Conservation (phyloP, 1,284 basidiomycete species). For the Ceratobasidium sp. region DNA sequence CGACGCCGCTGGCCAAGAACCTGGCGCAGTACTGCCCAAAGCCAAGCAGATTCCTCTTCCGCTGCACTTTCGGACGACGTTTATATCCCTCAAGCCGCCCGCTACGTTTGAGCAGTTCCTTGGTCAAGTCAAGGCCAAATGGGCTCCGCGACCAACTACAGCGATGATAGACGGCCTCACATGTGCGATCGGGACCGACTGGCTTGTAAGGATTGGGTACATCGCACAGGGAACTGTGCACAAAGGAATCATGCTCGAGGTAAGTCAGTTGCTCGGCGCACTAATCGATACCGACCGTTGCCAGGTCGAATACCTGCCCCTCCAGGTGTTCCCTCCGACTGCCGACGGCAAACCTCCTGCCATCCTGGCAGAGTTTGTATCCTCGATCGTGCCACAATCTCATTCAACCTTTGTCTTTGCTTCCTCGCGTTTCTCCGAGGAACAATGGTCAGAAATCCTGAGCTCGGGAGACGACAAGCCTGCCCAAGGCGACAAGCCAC, state of each 20-base stretch:
- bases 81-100: constrained; percentile 42
- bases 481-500: neutral
- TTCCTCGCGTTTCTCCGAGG: constrained; percentile 27
- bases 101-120: constrained; percentile 40
- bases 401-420: constrained; percentile 27
- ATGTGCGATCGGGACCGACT: constrained; percentile 35
- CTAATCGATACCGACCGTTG: neutral
- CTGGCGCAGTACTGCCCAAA: constrained; percentile 25
- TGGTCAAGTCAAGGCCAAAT: constrained; percentile 44
- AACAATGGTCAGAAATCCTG: constrained; percentile 41
- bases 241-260: constrained; percentile 39
- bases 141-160: constrained; percentile 28
- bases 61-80: constrained; percentile 40
- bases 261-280: neutral
- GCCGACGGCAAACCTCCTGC: constrained; percentile 36
- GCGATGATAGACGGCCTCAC: constrained; percentile 34
- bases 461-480: neutral
- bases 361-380: constrained; percentile 37
- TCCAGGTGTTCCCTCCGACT: constrained; percentile 24
- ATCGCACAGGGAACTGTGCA: constrained; percentile 12
- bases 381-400: constrained; percentile 39
- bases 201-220: constrained; percentile 33
- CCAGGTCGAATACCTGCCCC: constrained; percentile 36
- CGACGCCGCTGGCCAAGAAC: constrained; percentile 42
- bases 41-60: constrained; percentile 31